These are phyloP conservation scores for Talaromyces nanjingensis DNA, from an alignment of 495 filamentous ascomycete species.

Conservation along the genomic window DNA sequence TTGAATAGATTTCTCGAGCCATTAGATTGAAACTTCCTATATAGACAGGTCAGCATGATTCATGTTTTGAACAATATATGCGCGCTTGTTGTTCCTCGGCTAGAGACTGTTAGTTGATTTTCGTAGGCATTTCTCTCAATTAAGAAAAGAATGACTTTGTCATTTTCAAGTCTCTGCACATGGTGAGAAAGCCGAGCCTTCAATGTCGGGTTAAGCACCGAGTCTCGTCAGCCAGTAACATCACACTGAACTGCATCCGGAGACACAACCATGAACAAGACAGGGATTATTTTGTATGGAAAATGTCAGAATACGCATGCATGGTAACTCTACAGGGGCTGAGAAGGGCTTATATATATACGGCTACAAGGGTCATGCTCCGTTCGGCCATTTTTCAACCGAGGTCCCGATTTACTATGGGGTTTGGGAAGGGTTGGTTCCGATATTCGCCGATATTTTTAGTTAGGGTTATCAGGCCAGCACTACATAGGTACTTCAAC, in stretches of 20 bases:
- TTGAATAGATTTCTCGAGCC: background rate
- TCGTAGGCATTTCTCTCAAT: background rate
- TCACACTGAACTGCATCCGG: background rate
- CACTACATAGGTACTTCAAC: conserved; percentile 17
- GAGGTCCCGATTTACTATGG: background rate
- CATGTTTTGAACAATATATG: background rate
- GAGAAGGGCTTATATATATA: background rate
- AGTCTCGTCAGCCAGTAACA: background rate
- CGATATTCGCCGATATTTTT: background rate
- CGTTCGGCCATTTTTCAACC: background rate
- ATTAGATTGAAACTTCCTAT: background rate
- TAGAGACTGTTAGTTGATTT: background rate
- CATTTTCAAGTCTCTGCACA: background rate
- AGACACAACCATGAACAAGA: background rate
- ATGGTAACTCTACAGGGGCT: background rate
- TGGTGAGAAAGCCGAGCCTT: no score
- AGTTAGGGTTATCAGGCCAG: background rate
- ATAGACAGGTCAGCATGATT: background rate
- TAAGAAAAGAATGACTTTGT: background rate
- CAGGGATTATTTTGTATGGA: background rate
- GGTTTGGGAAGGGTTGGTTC: background rate
- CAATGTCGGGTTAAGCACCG: background rate
- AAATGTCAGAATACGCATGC: no score
- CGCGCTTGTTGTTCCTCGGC: background rate
- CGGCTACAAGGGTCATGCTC: background rate